A percentile compares a stretch with the other conserved stretches of the same genome.
Conservation (phyloP, 805 yeast species). For the Candida taoyuanica region DNA sequence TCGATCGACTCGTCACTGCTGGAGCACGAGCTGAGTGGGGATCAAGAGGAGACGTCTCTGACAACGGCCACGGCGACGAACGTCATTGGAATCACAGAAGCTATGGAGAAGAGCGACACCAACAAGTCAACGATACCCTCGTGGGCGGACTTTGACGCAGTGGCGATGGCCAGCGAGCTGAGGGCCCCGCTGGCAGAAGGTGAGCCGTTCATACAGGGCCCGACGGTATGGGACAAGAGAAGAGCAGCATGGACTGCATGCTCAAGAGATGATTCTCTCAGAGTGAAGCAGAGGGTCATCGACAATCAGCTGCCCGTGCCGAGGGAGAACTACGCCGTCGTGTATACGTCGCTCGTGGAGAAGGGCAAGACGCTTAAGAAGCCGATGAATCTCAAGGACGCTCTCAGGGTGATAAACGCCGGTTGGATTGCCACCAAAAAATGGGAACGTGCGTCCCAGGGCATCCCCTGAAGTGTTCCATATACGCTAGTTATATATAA, state of each 20-base stretch:
- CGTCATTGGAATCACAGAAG: constrained; percentile 20
- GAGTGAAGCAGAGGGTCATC: constrained; percentile 16
- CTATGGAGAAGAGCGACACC: constrained; percentile 15
- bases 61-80: constrained; percentile 11
- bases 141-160: constrained; percentile 29
- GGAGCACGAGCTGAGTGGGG: constrained; percentile 22
- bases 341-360: constrained; percentile 67
- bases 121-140: constrained; percentile 4
- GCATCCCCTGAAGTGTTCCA: constrained; percentile 22
- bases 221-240: constrained; percentile 63
- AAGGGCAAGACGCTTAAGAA: constrained; percentile 62
- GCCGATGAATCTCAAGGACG: constrained; percentile 72
- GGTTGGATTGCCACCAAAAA: constrained; percentile 82
- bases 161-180: constrained; percentile 22
- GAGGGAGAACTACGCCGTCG: constrained; percentile 48
- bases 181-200: constrained; percentile 1
- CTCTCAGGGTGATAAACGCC: constrained; percentile 63
- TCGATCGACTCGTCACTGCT: constrained; percentile 22
- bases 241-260: constrained; percentile 62
- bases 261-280: constrained; percentile 22
- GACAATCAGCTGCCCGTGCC: constrained; percentile 33
- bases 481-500: no score
- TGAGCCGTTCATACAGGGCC: constrained; percentile 47
- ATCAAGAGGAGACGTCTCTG: constrained; percentile 13
- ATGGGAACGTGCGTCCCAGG: constrained; percentile 55